Percentiles rank a stretch among this genome's conserved stretches.
These are phyloP conservation scores for Diaporthe batatas DNA, from an alignment of 2,329 filamentous ascomycete genomes.

Conservation along the genomic window DNA sequence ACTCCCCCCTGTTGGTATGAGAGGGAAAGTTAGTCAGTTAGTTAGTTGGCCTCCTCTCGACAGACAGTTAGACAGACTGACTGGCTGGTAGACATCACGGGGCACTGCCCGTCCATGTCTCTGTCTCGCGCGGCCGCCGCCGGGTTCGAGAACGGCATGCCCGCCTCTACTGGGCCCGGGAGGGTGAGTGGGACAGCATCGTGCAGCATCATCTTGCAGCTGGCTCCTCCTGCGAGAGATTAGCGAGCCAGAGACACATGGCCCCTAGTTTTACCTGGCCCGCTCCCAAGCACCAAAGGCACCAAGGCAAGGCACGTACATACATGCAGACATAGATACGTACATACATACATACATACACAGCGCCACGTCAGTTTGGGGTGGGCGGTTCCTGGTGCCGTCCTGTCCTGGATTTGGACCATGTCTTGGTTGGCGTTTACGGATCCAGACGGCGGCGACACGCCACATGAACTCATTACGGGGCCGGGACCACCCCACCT, in stretches of 20 bases:
- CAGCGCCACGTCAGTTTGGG: conserved; percentile 3
- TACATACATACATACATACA: no score
- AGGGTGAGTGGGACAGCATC: conserved; percentile 6
- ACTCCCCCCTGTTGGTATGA: background rate
- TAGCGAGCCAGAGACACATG: conserved; percentile 17
- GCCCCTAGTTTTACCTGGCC: background rate
- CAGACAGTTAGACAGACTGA: no score
- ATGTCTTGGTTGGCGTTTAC: conserved; percentile 20
- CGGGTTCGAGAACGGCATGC: conserved; percentile 8
- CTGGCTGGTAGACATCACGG: background rate
- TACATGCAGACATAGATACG: no score
- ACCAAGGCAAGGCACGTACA: conserved; percentile 1
- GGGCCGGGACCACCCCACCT: no score
- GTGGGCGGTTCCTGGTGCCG: conserved; percentile 10
- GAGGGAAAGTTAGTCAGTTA: no score
- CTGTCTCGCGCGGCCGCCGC: conserved; percentile 25
- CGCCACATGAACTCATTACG: background rate
- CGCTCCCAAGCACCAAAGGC: no score
- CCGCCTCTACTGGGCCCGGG: background rate
- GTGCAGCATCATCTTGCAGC: conserved; percentile 33
- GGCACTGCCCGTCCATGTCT: conserved; percentile 23
- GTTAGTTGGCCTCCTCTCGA: background rate
- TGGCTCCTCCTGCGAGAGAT: conserved; percentile 8
- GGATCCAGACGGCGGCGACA: background rate
- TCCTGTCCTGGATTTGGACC: background rate